Conservation (phyloP, 2,329 filamentous ascomycete species). For the Mycogone perniciosa region DNA sequence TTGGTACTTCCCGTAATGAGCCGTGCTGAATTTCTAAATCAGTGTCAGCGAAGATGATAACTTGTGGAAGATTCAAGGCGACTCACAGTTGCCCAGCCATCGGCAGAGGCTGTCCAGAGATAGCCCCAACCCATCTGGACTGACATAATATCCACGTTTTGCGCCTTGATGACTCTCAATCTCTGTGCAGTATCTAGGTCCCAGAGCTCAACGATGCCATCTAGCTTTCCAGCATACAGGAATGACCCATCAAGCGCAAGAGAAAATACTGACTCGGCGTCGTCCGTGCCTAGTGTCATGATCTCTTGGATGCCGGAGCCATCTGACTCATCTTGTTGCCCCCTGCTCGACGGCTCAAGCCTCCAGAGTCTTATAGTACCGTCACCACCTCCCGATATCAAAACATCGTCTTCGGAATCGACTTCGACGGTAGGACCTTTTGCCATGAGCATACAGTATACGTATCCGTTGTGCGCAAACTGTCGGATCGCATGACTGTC, state of each 20-base stretch:
- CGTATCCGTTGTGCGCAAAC: slow-evolving; percentile 91
- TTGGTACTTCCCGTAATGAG: slow-evolving; percentile 54
- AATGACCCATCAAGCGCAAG: slow-evolving; percentile 86
- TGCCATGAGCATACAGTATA: slow-evolving; percentile 91
- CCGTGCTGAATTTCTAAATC: slow-evolving; percentile 57
- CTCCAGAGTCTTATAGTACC: slow-evolving; percentile 94
- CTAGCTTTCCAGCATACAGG: slow-evolving; percentile 81
- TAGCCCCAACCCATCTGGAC: slow-evolving; percentile 79
- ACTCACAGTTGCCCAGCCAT: slow-evolving; percentile 74
- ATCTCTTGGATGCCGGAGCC: slow-evolving; percentile 61
- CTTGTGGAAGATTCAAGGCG: neutral
- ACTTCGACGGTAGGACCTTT: slow-evolving; percentile 61
- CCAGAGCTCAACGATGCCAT: slow-evolving; percentile 91
- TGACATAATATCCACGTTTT: slow-evolving; percentile 76
- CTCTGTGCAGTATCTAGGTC: slow-evolving; percentile 92
- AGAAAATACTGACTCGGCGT: slow-evolving; percentile 63
- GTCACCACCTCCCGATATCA: slow-evolving; percentile 89
- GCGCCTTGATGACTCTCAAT: slow-evolving; percentile 75
- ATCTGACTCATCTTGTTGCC: slow-evolving; percentile 36
- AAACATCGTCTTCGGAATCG: slow-evolving; percentile 67
- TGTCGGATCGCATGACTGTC: slow-evolving; percentile 72
- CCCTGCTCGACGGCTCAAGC: slow-evolving; percentile 33
- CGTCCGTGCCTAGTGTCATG: slow-evolving; percentile 55
- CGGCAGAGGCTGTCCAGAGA: slow-evolving; percentile 83
- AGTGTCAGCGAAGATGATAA: neutral